Evolutionary conservation across 768 basidiomycete genomes (phyloP).

Genomic region (Cubamyces lactineus): DNA sequence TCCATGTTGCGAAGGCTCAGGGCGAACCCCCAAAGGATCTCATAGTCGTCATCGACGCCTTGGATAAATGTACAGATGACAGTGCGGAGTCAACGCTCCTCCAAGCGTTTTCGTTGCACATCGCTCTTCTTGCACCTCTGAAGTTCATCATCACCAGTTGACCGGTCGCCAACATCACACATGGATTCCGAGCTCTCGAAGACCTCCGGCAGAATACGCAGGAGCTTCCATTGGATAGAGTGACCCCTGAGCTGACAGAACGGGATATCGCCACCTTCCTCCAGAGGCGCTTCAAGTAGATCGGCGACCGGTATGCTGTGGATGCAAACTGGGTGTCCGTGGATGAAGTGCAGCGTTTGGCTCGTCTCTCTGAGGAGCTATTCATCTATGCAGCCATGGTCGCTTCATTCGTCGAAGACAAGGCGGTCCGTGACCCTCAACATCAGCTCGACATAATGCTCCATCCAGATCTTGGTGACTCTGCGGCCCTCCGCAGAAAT

Average conservation of each 20-base stretch:
- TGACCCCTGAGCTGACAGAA: background rate
- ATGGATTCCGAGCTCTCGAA: background rate
- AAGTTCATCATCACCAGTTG: slow-evolving; percentile 24
- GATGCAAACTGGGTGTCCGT: slow-evolving; percentile 2
- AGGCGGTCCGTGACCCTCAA: background rate
- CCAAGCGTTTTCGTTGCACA: background rate
- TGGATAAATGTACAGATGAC: slow-evolving; percentile 24
- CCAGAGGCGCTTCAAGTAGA: background rate
- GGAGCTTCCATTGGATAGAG: background rate
- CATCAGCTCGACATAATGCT: background rate
- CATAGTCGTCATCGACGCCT: slow-evolving; percentile 21
- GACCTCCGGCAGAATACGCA: background rate
- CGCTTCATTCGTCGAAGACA: slow-evolving; percentile 23
- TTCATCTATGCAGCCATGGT: slow-evolving; percentile 31
- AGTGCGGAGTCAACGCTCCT: slow-evolving; percentile 11
- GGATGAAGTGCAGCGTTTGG: background rate
- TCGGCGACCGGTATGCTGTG: background rate
- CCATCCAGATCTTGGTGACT: background rate
- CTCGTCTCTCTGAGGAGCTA: slow-evolving; percentile 2
- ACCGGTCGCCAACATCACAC: slow-evolving; percentile 10
- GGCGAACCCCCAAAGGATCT: background rate
- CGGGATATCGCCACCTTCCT: slow-evolving; percentile 7
- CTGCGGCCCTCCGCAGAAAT: background rate
- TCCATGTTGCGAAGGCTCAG: background rate
- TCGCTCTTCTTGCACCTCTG: slow-evolving; percentile 3